Evolutionary conservation across 2,329 filamentous ascomycete species (phyloP), one percentile per base, ranked within the genome.

Genomic region (Microcyclosporella mali): DNA sequence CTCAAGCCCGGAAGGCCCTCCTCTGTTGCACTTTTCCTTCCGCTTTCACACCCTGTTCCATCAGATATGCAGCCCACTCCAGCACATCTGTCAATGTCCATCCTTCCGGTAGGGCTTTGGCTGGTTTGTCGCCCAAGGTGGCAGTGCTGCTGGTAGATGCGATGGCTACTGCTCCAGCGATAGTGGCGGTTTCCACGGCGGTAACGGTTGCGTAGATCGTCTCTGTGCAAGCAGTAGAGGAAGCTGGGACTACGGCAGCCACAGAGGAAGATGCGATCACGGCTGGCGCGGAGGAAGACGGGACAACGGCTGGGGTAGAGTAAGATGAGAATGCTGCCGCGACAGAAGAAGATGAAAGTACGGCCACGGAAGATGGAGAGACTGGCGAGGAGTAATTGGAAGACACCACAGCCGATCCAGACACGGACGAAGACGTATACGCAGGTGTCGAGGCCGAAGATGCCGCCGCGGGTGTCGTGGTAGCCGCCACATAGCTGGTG

Each of bases 1-100:
- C n/a, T n/a, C n/a, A n/a, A n/a, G n/a, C n/a, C n/a, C n/a, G n/a
- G n/a, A n/a, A n/a, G n/a, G n/a, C n/a, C n/a, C n/a, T n/a, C n/a
- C 51, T 45, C 14, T 49, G 49, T 37, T 55, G 52, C n/a, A 39
- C 38, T n/a, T 45, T 35, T 37, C 51, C 45, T 9, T 25, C 21
- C 4, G 6, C 9, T 25, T 39, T 41, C 45, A 43, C 51, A 27
- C 42, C 36, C 46, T 57, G 36, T 40, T 49, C 43, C 33, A 58
- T 37, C 21, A 59, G 38, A 48, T 56, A 58, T 28, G 52, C 44
- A 14, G 58, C 50, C 57, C 55, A 59, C 33, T 51, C 41, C 31
- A 57, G 46, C 41, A 60, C 41, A 33, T 59, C 56, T 21, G 47
- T 43, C 14, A 59, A 37, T 1, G 55, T 57, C 42, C 49, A 56